Conservation (phyloP, 805 yeast species). For the Ogataea ramenticola region DNA sequence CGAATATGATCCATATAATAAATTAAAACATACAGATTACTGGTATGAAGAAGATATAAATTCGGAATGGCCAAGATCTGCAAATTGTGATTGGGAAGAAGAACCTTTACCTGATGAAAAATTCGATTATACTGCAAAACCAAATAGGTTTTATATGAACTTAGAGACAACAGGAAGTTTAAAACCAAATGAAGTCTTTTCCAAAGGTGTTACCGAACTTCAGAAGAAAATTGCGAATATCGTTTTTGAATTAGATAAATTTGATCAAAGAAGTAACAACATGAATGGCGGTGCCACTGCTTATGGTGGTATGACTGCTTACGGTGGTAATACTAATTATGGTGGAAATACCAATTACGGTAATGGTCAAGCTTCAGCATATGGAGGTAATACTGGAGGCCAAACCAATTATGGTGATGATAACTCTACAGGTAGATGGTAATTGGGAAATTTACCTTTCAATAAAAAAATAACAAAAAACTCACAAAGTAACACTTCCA, state of each 20-base stretch:
- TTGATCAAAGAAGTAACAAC: conserved; percentile 21
- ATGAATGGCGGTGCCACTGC: conserved; percentile 31
- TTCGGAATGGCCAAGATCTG: conserved; percentile 88
- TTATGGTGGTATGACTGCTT: conserved; percentile 24
- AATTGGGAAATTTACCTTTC: too few species aligned
- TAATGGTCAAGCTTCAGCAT: conserved; percentile 10
- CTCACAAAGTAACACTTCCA: too few species aligned
- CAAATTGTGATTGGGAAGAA: conserved; percentile 93
- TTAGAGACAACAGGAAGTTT: conserved; percentile 91
- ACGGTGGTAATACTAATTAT: conserved; percentile 15
- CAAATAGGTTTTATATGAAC: conserved; percentile 75
- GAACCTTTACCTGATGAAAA: conserved; percentile 82
- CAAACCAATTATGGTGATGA: conserved; percentile 20
- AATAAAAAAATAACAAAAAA: too few species aligned
- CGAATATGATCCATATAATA: conserved; percentile 99
- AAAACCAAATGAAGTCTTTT: conserved; percentile 82
- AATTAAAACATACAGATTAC: conserved; percentile 87
- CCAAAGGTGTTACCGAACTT: conserved; percentile 75
- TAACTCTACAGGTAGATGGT: conserved; percentile 26
- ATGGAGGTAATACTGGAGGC: conserved; percentile 12
- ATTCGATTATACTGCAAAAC: conserved; percentile 79
- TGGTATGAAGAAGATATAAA: conserved; percentile 92
- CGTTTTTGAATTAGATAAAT: conserved; percentile 56
- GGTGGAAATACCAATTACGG: conserved; percentile 25
- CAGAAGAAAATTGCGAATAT: conserved; percentile 89